Evolutionary conservation across 192 early-diverging fungal species (phyloP), one percentile per base, ranked within the genome.

Genomic region (Mortierella alpina): DNA sequence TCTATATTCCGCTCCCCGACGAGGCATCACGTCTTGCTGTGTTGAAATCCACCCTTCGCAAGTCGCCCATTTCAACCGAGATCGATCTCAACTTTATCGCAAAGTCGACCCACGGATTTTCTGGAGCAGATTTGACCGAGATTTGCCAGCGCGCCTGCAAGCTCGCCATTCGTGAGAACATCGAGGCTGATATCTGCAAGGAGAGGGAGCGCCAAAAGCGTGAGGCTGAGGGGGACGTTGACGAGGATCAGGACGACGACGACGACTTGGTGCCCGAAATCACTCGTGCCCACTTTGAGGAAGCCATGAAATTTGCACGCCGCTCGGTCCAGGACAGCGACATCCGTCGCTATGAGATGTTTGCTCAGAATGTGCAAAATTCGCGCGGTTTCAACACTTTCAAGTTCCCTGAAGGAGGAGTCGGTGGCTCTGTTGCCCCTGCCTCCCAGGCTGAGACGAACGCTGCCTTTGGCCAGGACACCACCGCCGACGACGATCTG

Each of bases 281-380:
- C 80, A 98, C 98, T 47, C 83, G 88, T 47, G 92, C 88, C 15
- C 97, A 99, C 88, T 99, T 99, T 87, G 98, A 99, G 79, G 97
- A 98, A 86, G 98, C 98, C 58, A 99, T 99, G 98, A 90, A 90
- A 87, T 98, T 88, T 87, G 98, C 98, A 22, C 93, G 98, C 63
- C 93, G 98, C 63, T 96, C 94, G 15, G 98, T 99, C 7, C 93
- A 91, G 64, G 96, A 98, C 82, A 95, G 92, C 72, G 98, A 99
- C 71, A 97, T 98, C 70, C 96, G 96, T 82, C 95, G 93, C 86
- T 99, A 99, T 86, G 97, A 99, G 88, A 97, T 98, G 95, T 99
- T 99, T 92, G 93, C 98, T 14, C 96, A 97, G 81, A 99, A 97
- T 84, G 85, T 99, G 83, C 97, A 98, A 85, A 96, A 96, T 84